Evolutionary conservation across 148 eudicot species (phyloP).

Genomic region (Fagopyrum homotropicum): DNA sequence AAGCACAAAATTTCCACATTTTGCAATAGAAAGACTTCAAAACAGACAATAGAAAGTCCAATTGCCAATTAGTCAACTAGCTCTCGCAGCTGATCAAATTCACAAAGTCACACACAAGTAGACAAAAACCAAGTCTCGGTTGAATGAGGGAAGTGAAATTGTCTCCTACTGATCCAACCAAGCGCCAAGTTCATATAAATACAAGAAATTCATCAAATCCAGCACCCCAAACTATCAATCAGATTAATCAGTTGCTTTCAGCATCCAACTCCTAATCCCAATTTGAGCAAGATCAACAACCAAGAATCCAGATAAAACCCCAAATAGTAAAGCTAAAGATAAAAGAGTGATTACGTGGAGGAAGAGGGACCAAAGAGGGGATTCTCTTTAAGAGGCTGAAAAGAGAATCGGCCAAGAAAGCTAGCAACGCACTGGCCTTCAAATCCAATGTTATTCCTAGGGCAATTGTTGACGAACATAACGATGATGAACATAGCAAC

Average conservation of each 20-base stretch:
- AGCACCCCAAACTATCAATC: not conserved
- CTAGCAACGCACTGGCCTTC: slow-evolving; percentile 49
- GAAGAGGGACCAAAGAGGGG: slow-evolving; percentile 90
- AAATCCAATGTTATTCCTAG: slow-evolving; percentile 37
- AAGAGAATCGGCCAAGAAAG: slow-evolving; percentile 53
- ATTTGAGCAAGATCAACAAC: not conserved
- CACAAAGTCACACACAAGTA: not conserved
- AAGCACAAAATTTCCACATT: not conserved
- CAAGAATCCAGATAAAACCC: not conserved
- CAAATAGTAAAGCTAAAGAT: not conserved
- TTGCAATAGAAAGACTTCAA: not conserved
- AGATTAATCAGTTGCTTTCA: not conserved
- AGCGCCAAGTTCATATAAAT: not conserved
- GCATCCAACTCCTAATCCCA: not conserved
- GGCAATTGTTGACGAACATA: slow-evolving; percentile 82
- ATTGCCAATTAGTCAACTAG: not conserved
- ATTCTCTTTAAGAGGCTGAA: slow-evolving; percentile 67
- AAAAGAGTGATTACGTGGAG: slow-evolving; percentile 35
- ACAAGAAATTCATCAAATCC: not conserved
- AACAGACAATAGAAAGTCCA: not conserved
- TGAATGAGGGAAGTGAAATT: not conserved
- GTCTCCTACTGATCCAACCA: not conserved
- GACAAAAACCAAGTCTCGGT: not conserved
- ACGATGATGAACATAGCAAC: slow-evolving; percentile 56
- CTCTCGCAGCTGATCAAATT: not conserved